Base-by-base conservation (phyloP, 306 rosid genomes). In the Vachellia pachyceras region DNA sequence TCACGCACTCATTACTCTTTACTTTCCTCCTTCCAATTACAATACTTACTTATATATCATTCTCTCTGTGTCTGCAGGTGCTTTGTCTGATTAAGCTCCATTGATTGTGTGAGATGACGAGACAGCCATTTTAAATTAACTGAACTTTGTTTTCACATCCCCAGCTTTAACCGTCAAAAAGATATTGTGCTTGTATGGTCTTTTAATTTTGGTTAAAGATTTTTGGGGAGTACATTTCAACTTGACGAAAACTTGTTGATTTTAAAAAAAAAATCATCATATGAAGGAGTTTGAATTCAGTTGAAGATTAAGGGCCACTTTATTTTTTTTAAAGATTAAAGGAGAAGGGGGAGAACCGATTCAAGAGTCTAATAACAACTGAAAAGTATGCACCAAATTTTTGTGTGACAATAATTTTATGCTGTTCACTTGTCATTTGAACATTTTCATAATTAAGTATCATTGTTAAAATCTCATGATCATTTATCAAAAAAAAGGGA, bases 1-100 rank as follows among this genome's bases (percentile, higher is more conserved):
- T 72, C 76, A 77, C 77, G 70, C 75, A 87, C 77, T 73, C 75
- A 87, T 87, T 72, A 79, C 60, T 37, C 75, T 72, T 37, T 50
- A 17, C 4, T 15, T 81, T 85, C 70, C 40, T 76, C 78, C 73
- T 76, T 86, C 79, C 74, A 80, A 63, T 76, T 40, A 45, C 55
- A 78, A 80, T 83, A 39, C 84, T 87, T 82, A 29, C 81, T 23
- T 58, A 58, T 23, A n/a, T n/a, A n/a, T n/a, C n/a, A 18, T 50
- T 50, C 22, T 50, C 58, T 5, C 57, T 15, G 0, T 50, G 57
- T 50, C 22, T 50, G 57, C 57, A 50, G 57, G 22, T 50, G 5
- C 22, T 18, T 10, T 0, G 58, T 17, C 58, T 50, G 58, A 37
- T 41, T 41, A 7, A 41, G 45, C 49, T 45, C 49, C 49, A 10